Evolutionary conservation across 31 red algal species (phyloP).

Genomic region (Odonthalia washingtoniensis): DNA sequence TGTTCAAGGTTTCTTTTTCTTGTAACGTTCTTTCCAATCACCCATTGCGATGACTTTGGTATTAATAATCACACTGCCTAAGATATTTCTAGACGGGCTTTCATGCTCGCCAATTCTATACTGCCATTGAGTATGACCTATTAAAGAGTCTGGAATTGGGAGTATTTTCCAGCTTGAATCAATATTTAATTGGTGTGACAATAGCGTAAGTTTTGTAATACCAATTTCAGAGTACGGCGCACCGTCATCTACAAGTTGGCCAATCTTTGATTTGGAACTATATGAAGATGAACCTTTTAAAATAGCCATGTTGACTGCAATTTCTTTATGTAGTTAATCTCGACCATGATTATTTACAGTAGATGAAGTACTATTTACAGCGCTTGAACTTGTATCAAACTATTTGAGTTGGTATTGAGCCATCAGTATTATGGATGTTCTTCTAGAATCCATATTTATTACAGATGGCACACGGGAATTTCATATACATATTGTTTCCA

Average conservation of each 20-base stretch:
- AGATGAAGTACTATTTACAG: too few species aligned
- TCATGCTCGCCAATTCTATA: conserved; percentile 29
- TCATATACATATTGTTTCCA: background rate
- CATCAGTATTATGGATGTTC: too few species aligned
- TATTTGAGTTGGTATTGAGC: too few species aligned
- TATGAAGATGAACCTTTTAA: background rate
- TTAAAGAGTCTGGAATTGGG: background rate
- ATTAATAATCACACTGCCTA: conserved; percentile 8
- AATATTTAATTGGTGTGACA: background rate
- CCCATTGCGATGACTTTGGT: conserved; percentile 25
- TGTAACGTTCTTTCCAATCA: conserved; percentile 25
- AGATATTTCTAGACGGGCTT: background rate
- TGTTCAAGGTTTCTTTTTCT: conserved; percentile 24
- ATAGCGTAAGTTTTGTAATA: background rate
- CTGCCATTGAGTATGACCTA: background rate
- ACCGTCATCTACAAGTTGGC: background rate
- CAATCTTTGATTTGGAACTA: background rate
- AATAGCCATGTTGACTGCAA: background rate
- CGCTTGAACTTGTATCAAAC: too few species aligned
- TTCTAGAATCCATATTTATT: background rate
- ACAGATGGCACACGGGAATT: background rate
- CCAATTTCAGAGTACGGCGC: conserved; percentile 21
- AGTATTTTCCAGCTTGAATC: background rate
- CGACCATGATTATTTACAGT: too few species aligned
- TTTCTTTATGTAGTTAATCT: background rate